Conservation (phyloP, 352 stramenopile genomes). For the Pythium brassicae region DNA sequence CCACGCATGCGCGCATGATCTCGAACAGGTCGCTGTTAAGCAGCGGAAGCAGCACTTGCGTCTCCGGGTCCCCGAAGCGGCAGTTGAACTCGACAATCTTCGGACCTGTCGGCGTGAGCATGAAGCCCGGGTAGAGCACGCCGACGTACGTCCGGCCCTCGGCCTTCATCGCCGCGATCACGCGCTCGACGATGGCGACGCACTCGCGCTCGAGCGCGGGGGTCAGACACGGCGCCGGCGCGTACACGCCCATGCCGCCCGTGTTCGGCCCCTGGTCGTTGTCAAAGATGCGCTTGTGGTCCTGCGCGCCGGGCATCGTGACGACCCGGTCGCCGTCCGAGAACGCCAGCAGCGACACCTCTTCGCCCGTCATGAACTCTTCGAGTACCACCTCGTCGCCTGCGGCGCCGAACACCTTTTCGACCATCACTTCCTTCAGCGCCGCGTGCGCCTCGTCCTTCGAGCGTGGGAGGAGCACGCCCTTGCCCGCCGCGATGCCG, state of each 20-base stretch:
- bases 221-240: conserved; percentile 95
- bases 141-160: conserved; percentile 98
- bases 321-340: conserved; percentile 95
- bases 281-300: conserved; percentile 99
- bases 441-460: conserved; percentile 91
- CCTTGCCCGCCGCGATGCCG: conserved; percentile 99
- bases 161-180: conserved; percentile 82
- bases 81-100: conserved; percentile 99
- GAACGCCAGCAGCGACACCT: conserved; percentile 98
- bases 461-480: conserved; percentile 94
- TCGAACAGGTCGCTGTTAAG: conserved; percentile 98
- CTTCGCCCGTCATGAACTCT: conserved; percentile 97
- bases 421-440: conserved; percentile 96
- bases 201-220: conserved; percentile 90
- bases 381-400: conserved; percentile 98
- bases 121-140: conserved; percentile 99
- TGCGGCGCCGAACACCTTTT: conserved; percentile 94
- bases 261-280: conserved; percentile 98
- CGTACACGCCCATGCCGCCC: conserved; percentile 98
- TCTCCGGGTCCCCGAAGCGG: conserved; percentile 99
- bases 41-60: conserved; percentile 97
- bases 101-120: conserved; percentile 88
- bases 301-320: conserved; percentile 96
- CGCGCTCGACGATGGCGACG: conserved; percentile 76
- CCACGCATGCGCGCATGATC: conserved; percentile 95